phyloP scores from a whole-genome alignment of 139 green algal genomes.

The Asterochloris sp. region DNA sequence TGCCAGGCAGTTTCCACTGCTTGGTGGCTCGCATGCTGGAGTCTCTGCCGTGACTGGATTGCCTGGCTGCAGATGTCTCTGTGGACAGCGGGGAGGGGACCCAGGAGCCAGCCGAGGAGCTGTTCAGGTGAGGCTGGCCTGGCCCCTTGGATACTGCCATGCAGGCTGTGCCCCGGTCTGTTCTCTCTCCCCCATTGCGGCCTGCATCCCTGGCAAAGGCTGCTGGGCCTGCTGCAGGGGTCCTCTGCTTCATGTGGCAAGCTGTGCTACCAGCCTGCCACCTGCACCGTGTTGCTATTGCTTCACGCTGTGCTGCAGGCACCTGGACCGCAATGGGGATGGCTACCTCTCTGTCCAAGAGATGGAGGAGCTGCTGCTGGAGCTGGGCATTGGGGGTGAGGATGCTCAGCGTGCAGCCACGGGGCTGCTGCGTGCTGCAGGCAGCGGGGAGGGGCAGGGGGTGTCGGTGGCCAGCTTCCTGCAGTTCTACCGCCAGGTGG shows the following conservation, averaged over 20 bases:
- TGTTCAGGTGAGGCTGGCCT: conserved; percentile 6
- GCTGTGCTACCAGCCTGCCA: not conserved
- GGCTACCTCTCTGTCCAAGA: conserved; percentile 45
- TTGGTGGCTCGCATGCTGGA: not conserved
- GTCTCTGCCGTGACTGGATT: no score
- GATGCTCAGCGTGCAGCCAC: conserved; percentile 14
- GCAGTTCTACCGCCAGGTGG: conserved; percentile 49
- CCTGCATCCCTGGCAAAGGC: not conserved
- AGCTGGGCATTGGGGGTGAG: conserved; percentile 36
- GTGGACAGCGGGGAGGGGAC: not conserved
- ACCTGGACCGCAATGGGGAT: conserved; percentile 59
- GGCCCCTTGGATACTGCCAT: no score
- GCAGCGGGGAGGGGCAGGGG: not conserved
- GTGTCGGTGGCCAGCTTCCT: conserved; percentile 36
- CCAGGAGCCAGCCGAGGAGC: conserved; percentile 16
- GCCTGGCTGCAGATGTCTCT: no score
- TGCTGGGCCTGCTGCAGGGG: not conserved
- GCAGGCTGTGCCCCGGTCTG: not conserved
- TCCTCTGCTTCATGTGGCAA: not conserved
- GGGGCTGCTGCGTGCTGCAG: not conserved
- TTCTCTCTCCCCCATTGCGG: not conserved
- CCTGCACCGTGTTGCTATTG: not conserved
- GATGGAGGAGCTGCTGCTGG: conserved; percentile 34
- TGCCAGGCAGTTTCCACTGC: not conserved
- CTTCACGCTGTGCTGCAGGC: conserved; percentile 11